Conservation (phyloP, 2,329 filamentous ascomycete species). For the Ceratocystis destructans region DNA sequence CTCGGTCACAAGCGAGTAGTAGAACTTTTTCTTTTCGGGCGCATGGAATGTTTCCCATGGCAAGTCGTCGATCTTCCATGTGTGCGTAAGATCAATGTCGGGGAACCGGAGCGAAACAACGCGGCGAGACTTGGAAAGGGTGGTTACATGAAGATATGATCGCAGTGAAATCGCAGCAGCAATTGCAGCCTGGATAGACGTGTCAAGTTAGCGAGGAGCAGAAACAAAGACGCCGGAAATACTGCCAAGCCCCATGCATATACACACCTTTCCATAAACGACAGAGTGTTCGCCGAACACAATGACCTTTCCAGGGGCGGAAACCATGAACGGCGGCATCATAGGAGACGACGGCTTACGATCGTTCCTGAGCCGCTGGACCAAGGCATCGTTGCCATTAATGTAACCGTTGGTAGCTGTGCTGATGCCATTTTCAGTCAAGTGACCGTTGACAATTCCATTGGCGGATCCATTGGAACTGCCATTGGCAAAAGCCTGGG, state of each 20-base stretch:
- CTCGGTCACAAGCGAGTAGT: conserved; percentile 75
- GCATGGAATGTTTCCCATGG: conserved; percentile 75
- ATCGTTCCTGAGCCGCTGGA: conserved; percentile 30
- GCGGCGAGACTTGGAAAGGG: conserved; percentile 79
- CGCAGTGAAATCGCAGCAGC: conserved; percentile 88
- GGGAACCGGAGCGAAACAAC: conserved; percentile 81
- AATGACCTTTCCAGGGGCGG: conserved; percentile 94
- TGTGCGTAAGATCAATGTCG: conserved; percentile 78
- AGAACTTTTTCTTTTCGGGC: conserved; percentile 80
- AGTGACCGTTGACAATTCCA: conserved; percentile 21
- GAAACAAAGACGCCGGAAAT: conserved; percentile 10
- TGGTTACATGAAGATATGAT: conserved; percentile 91
- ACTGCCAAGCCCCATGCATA: not conserved
- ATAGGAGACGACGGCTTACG: conserved; percentile 50
- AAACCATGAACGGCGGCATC: conserved; percentile 93
- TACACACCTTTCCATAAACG: conserved; percentile 77
- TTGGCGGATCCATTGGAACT: conserved; percentile 14
- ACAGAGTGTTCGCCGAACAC: conserved; percentile 96
- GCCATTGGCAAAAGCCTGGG: conserved; percentile 12
- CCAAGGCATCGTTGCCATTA: conserved; percentile 28
- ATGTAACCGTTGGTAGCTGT: conserved; percentile 14
- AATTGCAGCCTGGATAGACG: conserved; percentile 56
- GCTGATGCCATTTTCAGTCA: conserved; percentile 13
- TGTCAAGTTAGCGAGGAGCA: conserved; percentile 4
- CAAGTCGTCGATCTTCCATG: conserved; percentile 84